Percentiles rank a stretch among this genome's conserved stretches.
Evolutionary conservation across 257 asterid species (phyloP).

Genomic region (Nyctanthes arbortristis): DNA sequence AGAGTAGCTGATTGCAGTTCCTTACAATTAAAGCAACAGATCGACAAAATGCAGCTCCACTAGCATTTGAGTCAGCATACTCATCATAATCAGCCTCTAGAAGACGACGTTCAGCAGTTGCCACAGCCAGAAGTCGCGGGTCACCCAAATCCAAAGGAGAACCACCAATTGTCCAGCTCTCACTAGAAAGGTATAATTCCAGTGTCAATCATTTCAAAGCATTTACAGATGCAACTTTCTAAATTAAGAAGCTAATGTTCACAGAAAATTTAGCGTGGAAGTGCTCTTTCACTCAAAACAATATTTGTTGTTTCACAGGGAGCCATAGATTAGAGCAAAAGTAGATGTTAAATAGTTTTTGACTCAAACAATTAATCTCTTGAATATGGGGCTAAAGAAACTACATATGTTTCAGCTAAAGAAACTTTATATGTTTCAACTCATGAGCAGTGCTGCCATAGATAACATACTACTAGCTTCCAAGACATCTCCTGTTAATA

Average conservation of each 20-base stretch:
- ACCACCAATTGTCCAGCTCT: slow-evolving; percentile 48
- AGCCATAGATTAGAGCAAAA: neutral
- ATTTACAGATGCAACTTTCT: neutral
- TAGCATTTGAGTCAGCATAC: slow-evolving; percentile 42
- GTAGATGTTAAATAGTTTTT: neutral
- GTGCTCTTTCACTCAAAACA: neutral
- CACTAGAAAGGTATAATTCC: slow-evolving; percentile 19
- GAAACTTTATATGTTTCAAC: neutral
- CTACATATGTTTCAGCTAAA: neutral
- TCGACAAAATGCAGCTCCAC: slow-evolving; percentile 57
- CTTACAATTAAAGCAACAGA: slow-evolving; percentile 51
- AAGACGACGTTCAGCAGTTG: slow-evolving; percentile 46
- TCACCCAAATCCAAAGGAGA: slow-evolving; percentile 44
- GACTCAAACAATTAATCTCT: neutral
- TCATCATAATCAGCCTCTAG: slow-evolving; percentile 49
- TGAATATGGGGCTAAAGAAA: neutral
- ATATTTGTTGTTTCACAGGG: neutral
- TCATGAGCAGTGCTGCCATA: neutral
- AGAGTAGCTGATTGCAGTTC: neutral
- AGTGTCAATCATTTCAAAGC: neutral
- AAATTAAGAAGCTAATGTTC: neutral
- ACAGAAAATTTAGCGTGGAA: neutral
- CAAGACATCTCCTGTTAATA: neutral
- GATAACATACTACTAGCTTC: neutral
- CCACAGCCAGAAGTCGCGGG: slow-evolving; percentile 49